Conservation (phyloP, 1,284 basidiomycete species). For the Pseudozyma thailandica region DNA sequence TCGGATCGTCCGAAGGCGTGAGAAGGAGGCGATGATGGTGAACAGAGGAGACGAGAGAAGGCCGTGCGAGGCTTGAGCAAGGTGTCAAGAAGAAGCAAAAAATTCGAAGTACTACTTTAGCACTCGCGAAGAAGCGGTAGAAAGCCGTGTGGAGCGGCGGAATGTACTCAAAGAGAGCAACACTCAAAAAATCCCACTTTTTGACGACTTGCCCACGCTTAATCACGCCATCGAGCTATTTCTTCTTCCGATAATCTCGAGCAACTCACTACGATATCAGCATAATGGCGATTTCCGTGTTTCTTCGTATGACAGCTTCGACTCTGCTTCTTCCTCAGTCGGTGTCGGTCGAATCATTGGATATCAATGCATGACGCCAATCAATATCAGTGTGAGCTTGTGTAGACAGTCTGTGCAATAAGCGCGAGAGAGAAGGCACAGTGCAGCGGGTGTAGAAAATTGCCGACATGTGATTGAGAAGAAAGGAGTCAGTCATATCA, state of each 20-base stretch:
- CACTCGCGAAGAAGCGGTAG: neutral
- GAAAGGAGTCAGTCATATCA: neutral
- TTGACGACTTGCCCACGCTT: neutral
- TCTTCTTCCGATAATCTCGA: neutral
- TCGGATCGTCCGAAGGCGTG: neutral
- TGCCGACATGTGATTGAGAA: too few species aligned
- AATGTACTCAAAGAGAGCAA: neutral
- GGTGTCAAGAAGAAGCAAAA: too few species aligned
- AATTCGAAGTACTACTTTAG: too few species aligned
- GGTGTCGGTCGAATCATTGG: too few species aligned
- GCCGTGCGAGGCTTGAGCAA: neutral
- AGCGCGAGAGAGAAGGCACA: neutral
- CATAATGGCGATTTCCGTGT: conserved; percentile 6
- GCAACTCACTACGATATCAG: neutral
- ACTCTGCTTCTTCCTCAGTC: too few species aligned
- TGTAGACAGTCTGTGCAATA: neutral
- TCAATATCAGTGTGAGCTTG: neutral
- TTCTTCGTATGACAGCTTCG: neutral
- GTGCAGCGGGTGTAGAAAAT: neutral
- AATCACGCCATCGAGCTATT: conserved; percentile 25
- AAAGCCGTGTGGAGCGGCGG: neutral
- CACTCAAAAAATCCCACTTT: neutral
- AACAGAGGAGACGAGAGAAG: neutral
- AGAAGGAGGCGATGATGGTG: too few species aligned
- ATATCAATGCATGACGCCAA: too few species aligned